Evolutionary conservation across 257 asterid species (phyloP).

Genomic region (Scutellaria baicalensis): DNA sequence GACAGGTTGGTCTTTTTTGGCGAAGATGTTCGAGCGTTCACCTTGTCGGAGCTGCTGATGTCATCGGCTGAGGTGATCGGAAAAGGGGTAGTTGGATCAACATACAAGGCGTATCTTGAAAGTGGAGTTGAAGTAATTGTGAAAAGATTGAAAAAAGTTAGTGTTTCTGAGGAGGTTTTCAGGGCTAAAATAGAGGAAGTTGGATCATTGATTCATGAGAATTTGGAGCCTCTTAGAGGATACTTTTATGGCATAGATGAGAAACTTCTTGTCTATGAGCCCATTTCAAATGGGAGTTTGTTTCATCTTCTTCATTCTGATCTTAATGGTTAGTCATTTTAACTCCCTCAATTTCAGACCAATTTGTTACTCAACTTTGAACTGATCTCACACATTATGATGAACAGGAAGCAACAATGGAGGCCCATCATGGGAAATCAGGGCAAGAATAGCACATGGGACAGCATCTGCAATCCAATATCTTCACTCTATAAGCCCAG

Average conservation of each 20-base stretch:
- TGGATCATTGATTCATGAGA: slow-evolving; percentile 40
- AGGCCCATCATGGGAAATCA: slow-evolving; percentile 27
- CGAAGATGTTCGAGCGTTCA: slow-evolving; percentile 17
- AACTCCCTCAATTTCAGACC: not conserved
- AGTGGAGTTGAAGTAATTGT: slow-evolving; percentile 47
- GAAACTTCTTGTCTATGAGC: slow-evolving; percentile 48
- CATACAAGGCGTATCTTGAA: slow-evolving; percentile 54
- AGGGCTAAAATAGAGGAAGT: slow-evolving; percentile 31
- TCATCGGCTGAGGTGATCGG: slow-evolving; percentile 58
- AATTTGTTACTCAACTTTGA: too few species aligned
- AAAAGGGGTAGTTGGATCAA: slow-evolving; percentile 49
- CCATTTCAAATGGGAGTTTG: slow-evolving; percentile 42
- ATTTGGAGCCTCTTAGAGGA: slow-evolving; percentile 48
- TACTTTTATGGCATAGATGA: slow-evolving; percentile 56
- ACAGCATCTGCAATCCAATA: slow-evolving; percentile 37
- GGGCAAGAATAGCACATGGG: slow-evolving; percentile 36
- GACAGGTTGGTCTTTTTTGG: slow-evolving; percentile 44
- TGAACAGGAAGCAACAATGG: slow-evolving; percentile 26
- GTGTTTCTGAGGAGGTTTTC: slow-evolving; percentile 36
- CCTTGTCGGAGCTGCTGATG: slow-evolving; percentile 37
- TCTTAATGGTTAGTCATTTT: slow-evolving; percentile 27
- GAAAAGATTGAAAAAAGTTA: slow-evolving; percentile 50
- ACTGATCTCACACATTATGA: not conserved
- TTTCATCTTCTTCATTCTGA: slow-evolving; percentile 38
- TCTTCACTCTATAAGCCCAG: slow-evolving; percentile 38